Percentiles rank a stretch among this genome's conserved stretches.
phyloP scores from a whole-genome alignment of 306 rosid genomes.

The Dalbergia cultrata region DNA sequence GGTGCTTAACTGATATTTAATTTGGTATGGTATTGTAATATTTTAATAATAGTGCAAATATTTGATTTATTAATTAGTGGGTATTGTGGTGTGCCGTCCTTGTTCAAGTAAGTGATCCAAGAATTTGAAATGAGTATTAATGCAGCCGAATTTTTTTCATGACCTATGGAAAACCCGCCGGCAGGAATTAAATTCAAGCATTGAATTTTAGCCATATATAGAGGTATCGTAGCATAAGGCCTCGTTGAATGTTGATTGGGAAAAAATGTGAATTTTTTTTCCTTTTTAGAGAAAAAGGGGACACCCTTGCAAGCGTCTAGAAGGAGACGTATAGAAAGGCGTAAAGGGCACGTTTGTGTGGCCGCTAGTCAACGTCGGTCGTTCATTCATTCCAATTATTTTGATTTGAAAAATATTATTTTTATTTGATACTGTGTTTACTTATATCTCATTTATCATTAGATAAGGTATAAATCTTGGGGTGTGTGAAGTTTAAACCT shows the following conservation, averaged over 20 bases:
- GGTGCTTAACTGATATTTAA: not conserved
- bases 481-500: too few species aligned
- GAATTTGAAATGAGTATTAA: too few species aligned
- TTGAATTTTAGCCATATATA: not conserved
- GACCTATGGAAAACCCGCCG: too few species aligned
- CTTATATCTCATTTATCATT: too few species aligned
- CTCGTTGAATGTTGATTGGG: not conserved
- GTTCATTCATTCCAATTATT: constrained; percentile 13
- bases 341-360: constrained; percentile 40
- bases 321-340: not conserved
- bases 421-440: too few species aligned
- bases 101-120: too few species aligned
- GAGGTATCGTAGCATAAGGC: not conserved
- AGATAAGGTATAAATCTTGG: too few species aligned
- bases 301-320: constrained; percentile 23
- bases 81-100: too few species aligned
- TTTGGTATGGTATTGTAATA: not conserved
- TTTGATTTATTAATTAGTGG: too few species aligned
- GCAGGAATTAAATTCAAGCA: not conserved
- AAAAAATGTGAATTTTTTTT: not conserved
- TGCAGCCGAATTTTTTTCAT: too few species aligned
- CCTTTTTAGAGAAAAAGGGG: not conserved
- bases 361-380: not conserved
- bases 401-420: too few species aligned
- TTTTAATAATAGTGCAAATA: too few species aligned